These are phyloP conservation scores for Xylariaceae sp. DNA, from an alignment of 2,329 filamentous ascomycete genomes.

Conservation along the genomic window DNA sequence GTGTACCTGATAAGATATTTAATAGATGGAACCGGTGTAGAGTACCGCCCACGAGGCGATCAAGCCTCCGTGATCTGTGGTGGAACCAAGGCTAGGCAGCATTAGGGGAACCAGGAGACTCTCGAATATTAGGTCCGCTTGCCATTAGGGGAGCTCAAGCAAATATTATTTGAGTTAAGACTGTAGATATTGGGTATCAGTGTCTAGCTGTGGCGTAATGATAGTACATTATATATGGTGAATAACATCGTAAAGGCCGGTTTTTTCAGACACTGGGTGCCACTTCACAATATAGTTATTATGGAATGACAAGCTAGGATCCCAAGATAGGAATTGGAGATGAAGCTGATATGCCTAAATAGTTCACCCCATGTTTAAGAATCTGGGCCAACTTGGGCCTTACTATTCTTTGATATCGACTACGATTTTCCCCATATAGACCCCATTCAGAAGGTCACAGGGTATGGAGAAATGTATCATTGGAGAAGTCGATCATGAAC, in stretches of 20 bases:
- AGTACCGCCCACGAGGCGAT: neutral
- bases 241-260: neutral
- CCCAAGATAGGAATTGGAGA: neutral
- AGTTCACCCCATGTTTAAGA: neutral
- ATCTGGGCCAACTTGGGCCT: neutral
- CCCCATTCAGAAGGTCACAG: constrained; percentile 2
- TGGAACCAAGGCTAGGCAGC: neutral
- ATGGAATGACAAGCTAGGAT: neutral
- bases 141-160: neutral
- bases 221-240: neutral
- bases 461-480: constrained; percentile 17
- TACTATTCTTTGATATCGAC: neutral
- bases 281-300: neutral
- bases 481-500: constrained; percentile 18
- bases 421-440: neutral
- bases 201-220: neutral
- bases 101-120: neutral
- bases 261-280: neutral
- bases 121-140: neutral
- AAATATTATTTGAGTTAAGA: neutral
- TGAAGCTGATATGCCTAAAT: neutral
- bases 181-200: neutral
- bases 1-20: neutral
- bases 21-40: neutral
- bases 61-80: neutral